Conservation (phyloP, 2,329 filamentous ascomycete species). For the Parasarocladium wereldwijsianum region DNA sequence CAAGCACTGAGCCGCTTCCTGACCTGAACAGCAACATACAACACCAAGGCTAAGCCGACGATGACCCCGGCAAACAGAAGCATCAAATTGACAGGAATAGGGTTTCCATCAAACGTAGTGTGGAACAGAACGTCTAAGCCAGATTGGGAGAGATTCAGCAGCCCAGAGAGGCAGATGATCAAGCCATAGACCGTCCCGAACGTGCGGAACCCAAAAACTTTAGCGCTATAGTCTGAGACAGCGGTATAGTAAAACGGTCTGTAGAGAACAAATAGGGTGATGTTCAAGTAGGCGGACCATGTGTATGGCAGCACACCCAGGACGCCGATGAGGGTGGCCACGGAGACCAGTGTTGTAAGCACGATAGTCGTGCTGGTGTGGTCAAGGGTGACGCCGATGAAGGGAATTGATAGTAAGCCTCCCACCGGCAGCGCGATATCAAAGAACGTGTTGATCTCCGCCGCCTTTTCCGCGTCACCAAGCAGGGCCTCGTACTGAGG, state of each 20-base stretch:
- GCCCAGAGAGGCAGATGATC: slow-evolving; percentile 71
- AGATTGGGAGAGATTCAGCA: slow-evolving; percentile 74
- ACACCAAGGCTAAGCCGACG: slow-evolving; percentile 51
- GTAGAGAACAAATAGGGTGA: slow-evolving; percentile 70
- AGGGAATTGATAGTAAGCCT: slow-evolving; percentile 71
- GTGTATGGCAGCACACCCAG: slow-evolving; percentile 56
- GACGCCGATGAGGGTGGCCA: slow-evolving; percentile 61
- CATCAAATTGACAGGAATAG: slow-evolving; percentile 61
- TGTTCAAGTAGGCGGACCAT: slow-evolving; percentile 62
- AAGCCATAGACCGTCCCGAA: slow-evolving; percentile 91
- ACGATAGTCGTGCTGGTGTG: slow-evolving; percentile 58
- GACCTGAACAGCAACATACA: slow-evolving; percentile 41
- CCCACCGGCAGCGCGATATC: slow-evolving; percentile 66
- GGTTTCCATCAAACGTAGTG: slow-evolving; percentile 53
- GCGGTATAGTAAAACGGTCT: slow-evolving; percentile 84
- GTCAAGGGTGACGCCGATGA: slow-evolving; percentile 71
- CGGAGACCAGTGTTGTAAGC: slow-evolving; percentile 52
- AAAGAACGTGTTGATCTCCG: slow-evolving; percentile 68
- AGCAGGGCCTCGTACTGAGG: slow-evolving; percentile 71
- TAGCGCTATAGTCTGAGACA: slow-evolving; percentile 77
- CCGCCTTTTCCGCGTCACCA: slow-evolving; percentile 41
- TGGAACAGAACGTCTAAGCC: slow-evolving; percentile 70
- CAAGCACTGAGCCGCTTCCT: slow-evolving; percentile 17
- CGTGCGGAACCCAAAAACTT: slow-evolving; percentile 83
- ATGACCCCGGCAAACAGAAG: slow-evolving; percentile 46